These are phyloP conservation scores for Globisporangium rhizosaccharum DNA, from an alignment of 352 stramenopile genomes.

Conservation along the genomic window DNA sequence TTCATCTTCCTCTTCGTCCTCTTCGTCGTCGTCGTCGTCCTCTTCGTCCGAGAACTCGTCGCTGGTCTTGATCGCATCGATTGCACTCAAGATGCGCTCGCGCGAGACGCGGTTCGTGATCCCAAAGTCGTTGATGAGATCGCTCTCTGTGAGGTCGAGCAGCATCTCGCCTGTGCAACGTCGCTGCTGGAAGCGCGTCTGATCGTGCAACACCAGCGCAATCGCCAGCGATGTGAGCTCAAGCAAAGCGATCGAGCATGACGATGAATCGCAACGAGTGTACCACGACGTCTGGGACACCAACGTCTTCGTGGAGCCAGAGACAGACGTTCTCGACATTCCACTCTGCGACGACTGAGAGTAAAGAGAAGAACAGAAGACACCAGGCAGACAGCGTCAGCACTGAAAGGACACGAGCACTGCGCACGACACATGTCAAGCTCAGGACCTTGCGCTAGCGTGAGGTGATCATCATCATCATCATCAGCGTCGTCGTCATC, in stretches of 20 bases:
- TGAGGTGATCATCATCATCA: slow-evolving; percentile 49
- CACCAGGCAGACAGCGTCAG: not conserved
- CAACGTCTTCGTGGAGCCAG: slow-evolving; percentile 75
- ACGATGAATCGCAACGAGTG: not conserved
- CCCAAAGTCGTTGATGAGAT: slow-evolving; percentile 73
- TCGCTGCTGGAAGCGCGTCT: slow-evolving; percentile 63
- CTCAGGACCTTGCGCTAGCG: slow-evolving; percentile 47
- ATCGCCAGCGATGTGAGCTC: not conserved
- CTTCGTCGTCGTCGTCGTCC: slow-evolving; percentile 41
- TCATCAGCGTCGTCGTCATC: slow-evolving; percentile 41
- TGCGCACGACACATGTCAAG: too few species aligned
- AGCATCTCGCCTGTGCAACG: slow-evolving; percentile 69
- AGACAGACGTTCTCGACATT: slow-evolving; percentile 79
- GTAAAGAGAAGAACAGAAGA: not conserved
- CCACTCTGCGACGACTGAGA: slow-evolving; percentile 64
- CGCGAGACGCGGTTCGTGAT: slow-evolving; percentile 60
- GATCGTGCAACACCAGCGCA: not conserved
- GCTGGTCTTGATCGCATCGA: slow-evolving; percentile 72
- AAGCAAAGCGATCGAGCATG: not conserved
- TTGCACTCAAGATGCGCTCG: slow-evolving; percentile 68
- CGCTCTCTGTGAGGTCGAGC: slow-evolving; percentile 60
- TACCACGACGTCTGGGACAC: slow-evolving; percentile 68
- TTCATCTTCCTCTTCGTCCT: slow-evolving; percentile 27
- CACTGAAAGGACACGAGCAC: not conserved
- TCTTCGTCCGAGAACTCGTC: slow-evolving; percentile 62